These are phyloP conservation scores for Phragmites australis DNA, from an alignment of 176 grass and related monocot species.

Conservation along the genomic window DNA sequence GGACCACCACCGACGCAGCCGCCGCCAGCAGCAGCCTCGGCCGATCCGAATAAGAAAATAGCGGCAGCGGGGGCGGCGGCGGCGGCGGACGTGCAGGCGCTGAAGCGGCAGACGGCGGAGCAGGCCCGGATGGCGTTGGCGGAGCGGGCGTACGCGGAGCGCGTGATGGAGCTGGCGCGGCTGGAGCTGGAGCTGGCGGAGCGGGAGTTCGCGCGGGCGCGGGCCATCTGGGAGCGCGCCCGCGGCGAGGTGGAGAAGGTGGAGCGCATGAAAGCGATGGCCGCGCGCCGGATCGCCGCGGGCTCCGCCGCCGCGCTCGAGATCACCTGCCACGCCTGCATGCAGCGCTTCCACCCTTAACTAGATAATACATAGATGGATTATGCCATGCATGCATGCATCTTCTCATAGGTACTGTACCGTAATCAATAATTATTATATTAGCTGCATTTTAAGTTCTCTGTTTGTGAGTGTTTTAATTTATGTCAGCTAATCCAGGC, in stretches of 20 bases:
- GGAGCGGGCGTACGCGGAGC: slow-evolving; percentile 74
- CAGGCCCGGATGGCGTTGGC: slow-evolving; percentile 63
- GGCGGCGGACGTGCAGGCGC: slow-evolving; percentile 28
- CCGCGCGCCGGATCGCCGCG: slow-evolving; percentile 39
- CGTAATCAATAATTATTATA: not conserved
- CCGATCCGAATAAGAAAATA: slow-evolving; percentile 10
- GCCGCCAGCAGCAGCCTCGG: not conserved
- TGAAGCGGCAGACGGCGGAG: slow-evolving; percentile 67
- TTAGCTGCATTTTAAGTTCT: not conserved
- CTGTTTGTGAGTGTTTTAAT: not conserved
- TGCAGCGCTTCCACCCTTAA: slow-evolving; percentile 64
- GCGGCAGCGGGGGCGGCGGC: not conserved
- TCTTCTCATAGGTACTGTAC: not conserved
- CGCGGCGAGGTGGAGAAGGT: slow-evolving; percentile 71
- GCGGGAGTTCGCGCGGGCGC: slow-evolving; percentile 71
- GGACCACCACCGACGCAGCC: not conserved
- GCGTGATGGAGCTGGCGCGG: slow-evolving; percentile 71
- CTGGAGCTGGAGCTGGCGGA: slow-evolving; percentile 76
- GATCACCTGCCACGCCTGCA: slow-evolving; percentile 85
- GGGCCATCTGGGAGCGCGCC: slow-evolving; percentile 70
- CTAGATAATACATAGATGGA: no score
- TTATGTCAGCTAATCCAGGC: slow-evolving; percentile 16
- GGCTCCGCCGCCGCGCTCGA: slow-evolving; percentile 60
- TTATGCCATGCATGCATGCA: not conserved
- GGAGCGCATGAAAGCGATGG: slow-evolving; percentile 68